phyloP scores from a whole-genome alignment of 768 basidiomycete genomes.

The Gautieria morchelliformis region DNA sequence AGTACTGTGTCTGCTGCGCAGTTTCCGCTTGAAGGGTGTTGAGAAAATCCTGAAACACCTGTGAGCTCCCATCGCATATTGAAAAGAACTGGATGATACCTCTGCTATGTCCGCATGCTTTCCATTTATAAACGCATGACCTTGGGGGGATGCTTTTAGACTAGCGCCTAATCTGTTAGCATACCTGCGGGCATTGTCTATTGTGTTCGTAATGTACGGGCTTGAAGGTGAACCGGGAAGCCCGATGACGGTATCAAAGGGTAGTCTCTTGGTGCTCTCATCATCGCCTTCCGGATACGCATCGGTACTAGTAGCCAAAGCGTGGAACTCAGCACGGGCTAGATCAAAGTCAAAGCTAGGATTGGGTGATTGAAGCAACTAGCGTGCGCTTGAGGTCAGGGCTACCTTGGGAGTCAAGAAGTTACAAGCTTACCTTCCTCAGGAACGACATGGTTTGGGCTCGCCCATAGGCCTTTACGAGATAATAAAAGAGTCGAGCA shows the following conservation, averaged over 20 bases:
- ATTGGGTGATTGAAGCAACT: constrained; percentile 20
- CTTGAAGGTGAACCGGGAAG: constrained; percentile 9
- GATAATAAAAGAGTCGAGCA: constrained; percentile 62
- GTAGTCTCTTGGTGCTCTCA: not conserved
- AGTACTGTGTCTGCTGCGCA: constrained; percentile 46
- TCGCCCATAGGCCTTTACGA: constrained; percentile 53
- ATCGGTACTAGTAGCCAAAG: constrained; percentile 23
- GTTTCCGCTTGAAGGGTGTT: constrained; percentile 53
- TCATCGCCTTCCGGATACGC: constrained; percentile 16
- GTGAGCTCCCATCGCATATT: not conserved
- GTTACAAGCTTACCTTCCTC: constrained; percentile 30
- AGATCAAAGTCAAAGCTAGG: constrained; percentile 33
- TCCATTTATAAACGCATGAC: constrained; percentile 86
- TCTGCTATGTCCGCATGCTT: constrained; percentile 61
- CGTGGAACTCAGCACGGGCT: constrained; percentile 30
- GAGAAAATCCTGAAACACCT: constrained; percentile 46
- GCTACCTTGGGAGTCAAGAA: constrained; percentile 22
- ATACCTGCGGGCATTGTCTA: constrained; percentile 45
- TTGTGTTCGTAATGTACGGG: constrained; percentile 17
- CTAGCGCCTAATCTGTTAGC: constrained; percentile 47
- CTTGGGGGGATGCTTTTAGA: constrained; percentile 29
- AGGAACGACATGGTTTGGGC: constrained; percentile 56
- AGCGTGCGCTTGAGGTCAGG: constrained; percentile 22
- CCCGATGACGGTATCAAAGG: constrained; percentile 32
- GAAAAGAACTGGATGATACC: constrained; percentile 25